A percentile compares a stretch with the other conserved stretches of the same genome.
Evolutionary conservation across 306 rosid genomes (phyloP).

Genomic region (Fragaria iinumae): DNA sequence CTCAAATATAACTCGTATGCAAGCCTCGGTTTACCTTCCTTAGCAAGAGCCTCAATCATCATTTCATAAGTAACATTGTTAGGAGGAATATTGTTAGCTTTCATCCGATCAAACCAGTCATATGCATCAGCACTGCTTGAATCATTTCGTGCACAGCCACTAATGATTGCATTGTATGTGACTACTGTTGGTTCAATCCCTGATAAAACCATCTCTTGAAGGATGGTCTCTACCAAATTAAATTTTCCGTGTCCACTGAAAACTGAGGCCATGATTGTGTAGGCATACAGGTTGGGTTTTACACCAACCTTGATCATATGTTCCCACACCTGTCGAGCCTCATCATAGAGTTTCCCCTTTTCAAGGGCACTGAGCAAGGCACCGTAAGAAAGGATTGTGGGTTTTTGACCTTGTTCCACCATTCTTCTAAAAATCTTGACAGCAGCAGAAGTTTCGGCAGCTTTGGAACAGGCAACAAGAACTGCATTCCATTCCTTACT

Average conservation of each 20-base stretch:
- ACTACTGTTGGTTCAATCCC: constrained; percentile 74
- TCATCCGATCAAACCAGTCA: constrained; percentile 92
- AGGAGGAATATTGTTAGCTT: constrained; percentile 64
- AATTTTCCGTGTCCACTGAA: constrained; percentile 81
- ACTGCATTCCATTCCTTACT: constrained; percentile 88
- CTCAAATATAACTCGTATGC: constrained; percentile 73
- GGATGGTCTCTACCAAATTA: constrained; percentile 63
- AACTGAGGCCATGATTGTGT: constrained; percentile 89
- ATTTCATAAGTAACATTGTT: constrained; percentile 72
- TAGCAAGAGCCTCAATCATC: constrained; percentile 84
- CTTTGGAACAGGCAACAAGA: constrained; percentile 91
- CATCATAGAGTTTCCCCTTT: constrained; percentile 83
- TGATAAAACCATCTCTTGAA: constrained; percentile 61
- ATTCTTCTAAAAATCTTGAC: constrained; percentile 77
- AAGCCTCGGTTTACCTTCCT: constrained; percentile 82
- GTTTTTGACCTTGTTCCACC: constrained; percentile 93
- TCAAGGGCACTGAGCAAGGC: constrained; percentile 94
- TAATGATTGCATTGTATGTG: constrained; percentile 82
- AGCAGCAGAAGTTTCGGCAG: constrained; percentile 82
- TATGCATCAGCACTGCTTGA: constrained; percentile 64
- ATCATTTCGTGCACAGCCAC: constrained; percentile 64
- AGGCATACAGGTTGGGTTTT: constrained; percentile 69
- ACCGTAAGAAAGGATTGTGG: constrained; percentile 80
- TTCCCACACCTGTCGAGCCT: constrained; percentile 82
- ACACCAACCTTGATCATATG: constrained; percentile 86